Percentiles rank a stretch among this genome's conserved stretches.
These are phyloP conservation scores for Inga laurina DNA, from an alignment of 306 rosid genomes.

Conservation along the genomic window DNA sequence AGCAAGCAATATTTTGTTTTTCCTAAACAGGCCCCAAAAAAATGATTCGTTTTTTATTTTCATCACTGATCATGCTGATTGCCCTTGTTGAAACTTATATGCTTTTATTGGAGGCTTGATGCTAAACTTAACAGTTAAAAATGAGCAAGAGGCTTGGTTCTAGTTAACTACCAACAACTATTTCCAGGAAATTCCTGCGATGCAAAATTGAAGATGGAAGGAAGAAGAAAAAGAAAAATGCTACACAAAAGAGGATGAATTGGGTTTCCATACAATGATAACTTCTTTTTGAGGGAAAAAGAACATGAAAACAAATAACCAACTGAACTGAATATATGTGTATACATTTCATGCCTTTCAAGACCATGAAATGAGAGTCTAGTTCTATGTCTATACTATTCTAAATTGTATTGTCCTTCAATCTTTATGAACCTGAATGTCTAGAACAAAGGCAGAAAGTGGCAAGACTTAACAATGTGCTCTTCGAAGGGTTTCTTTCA, in stretches of 20 bases:
- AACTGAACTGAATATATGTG: too few relatives aligned
- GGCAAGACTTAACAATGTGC: not conserved
- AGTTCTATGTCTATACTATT: not conserved
- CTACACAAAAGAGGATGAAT: too few relatives aligned
- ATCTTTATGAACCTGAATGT: not conserved
- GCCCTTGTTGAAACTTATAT: constrained; percentile 2
- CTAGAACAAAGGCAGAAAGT: not conserved
- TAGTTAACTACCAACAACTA: too few relatives aligned
- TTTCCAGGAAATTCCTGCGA: too few relatives aligned
- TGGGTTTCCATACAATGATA: too few relatives aligned
- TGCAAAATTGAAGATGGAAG: too few relatives aligned
- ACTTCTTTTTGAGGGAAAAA: too few relatives aligned
- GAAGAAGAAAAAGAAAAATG: too few relatives aligned
- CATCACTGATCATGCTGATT: not conserved
- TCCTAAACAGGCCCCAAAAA: constrained; percentile 2
- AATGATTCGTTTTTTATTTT: not conserved
- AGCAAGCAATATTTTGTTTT: not conserved
- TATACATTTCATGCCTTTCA: not conserved
- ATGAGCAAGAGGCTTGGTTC: too few relatives aligned
- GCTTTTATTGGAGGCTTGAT: not conserved
- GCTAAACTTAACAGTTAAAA: too few relatives aligned
- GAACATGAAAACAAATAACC: too few relatives aligned
- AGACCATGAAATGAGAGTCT: not conserved
- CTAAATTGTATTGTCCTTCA: not conserved
- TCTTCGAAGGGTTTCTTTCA: not conserved